Base-by-base conservation (phyloP, 1,139 yeast genomes). In the Suhomyces maxii region DNA sequence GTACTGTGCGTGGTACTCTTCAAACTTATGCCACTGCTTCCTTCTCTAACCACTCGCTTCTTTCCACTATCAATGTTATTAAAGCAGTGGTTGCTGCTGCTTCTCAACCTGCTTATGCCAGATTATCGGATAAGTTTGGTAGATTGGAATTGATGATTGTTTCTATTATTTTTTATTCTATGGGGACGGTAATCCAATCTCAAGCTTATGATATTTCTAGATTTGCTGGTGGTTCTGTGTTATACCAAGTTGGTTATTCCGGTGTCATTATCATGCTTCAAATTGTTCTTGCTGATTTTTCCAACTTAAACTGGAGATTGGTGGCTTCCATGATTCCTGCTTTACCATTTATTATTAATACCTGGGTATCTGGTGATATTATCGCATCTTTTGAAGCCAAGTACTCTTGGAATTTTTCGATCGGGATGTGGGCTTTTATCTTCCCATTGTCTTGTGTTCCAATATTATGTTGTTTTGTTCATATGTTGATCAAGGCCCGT, bases 401-500 rank as follows among this genome's bases (percentile, higher is more conserved):
- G 36, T 64, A 70, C 61, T 52, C 65, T 2, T 86, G 95, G 95
- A 74, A 79, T 34, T 86, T 84, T 82, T 84, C 84, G 56, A 82
- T 85, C 55, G 91, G 86, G 36, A 84, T 86, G 79, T 86, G 88
- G 88, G 90, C 90, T 1, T 83, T 84, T 58, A 83, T 86, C 50
- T 76, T 83, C 69, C 91, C 93, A 26, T 69, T 84, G 32, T 61
- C 80, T 6, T 72, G 84, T 55, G 48, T 86, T 23, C 93, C 93
- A 26, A 65, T 86, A 47, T 55, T 83, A 28, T 50, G 52, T 9
- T 77, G 84, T 55, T 68, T 83, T 56, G 35, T 73, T 9, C 86
- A 84, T 61, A 83, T 84, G 86, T 61, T 73, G 50, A 62, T 62
- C 42, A 59, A 68, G 46, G 91, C 89, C n/a, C 59, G 73, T 36